Evolutionary conservation across 345 rosid species (phyloP).

Genomic region (Aegle marmelos): DNA sequence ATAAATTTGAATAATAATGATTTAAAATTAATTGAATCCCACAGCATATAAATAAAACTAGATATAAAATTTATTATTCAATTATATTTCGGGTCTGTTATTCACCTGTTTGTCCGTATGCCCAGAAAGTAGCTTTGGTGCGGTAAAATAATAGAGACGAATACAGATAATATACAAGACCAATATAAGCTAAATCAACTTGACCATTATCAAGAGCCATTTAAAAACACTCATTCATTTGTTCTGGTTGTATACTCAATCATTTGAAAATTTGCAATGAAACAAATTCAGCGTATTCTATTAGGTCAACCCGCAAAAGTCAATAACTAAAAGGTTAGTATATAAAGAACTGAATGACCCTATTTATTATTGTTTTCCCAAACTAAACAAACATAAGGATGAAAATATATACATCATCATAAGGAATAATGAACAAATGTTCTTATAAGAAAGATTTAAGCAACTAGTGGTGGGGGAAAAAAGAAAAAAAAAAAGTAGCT

Average conservation of each 20-base stretch:
- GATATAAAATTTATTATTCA: too few relatives aligned
- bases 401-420: not conserved
- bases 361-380: too few relatives aligned
- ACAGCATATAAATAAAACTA: too few relatives aligned
- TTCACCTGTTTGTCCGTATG: constrained; percentile 94
- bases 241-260: constrained; percentile 37
- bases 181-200: constrained; percentile 15
- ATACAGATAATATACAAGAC: constrained; percentile 19
- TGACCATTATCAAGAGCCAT: constrained; percentile 1
- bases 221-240: not conserved
- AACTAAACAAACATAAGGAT: not conserved
- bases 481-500: not conserved
- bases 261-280: too few relatives aligned
- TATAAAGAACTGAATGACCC: not conserved
- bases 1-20: too few relatives aligned
- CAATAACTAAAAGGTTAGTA: constrained; percentile 12
- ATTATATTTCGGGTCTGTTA: not conserved
- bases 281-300: constrained; percentile 81
- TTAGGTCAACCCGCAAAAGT: constrained; percentile 78
- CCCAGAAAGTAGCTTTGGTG: constrained; percentile 94
- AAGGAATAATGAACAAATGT: not conserved
- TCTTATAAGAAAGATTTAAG: not conserved
- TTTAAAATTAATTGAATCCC: too few relatives aligned
- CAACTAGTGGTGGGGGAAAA: not conserved
- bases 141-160: constrained; percentile 94